Evolutionary conservation across 1,284 basidiomycete genomes (phyloP).

Genomic region (Butyriboletus appendiculatus): DNA sequence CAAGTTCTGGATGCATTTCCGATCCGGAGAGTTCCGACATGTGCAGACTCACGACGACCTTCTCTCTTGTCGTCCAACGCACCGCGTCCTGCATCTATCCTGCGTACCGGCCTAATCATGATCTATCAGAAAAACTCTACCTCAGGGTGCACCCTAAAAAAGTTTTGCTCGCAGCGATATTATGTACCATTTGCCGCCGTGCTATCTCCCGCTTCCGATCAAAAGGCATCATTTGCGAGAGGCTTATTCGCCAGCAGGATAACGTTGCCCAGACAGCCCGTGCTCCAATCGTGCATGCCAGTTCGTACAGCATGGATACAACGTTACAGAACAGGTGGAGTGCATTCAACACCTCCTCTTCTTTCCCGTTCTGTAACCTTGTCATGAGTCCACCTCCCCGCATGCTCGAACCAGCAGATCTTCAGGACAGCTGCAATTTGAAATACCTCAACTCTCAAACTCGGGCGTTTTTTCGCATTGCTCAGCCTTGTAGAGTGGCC

Average conservation of each 20-base stretch:
- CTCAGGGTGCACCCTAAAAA: constrained; percentile 36
- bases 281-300: constrained; percentile 11
- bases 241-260: constrained; percentile 17
- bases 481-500: background rate
- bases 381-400: constrained; percentile 9
- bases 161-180: constrained; percentile 30
- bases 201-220: constrained; percentile 33
- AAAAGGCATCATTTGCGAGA: constrained; percentile 16
- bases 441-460: constrained; percentile 27
- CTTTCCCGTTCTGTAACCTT: constrained; percentile 5
- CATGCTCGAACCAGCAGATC: constrained; percentile 15
- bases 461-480: background rate
- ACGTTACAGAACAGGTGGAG: constrained; percentile 27
- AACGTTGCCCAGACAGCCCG: constrained; percentile 22
- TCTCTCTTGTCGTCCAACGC: constrained; percentile 15
- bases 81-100: constrained; percentile 14
- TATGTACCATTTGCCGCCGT: constrained; percentile 30
- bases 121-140: constrained; percentile 15
- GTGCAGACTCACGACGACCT: background rate
- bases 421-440: constrained; percentile 21
- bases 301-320: constrained; percentile 27
- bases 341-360: constrained; percentile 7
- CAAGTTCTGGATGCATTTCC: background rate
- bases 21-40: constrained; percentile 29
- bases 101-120: constrained; percentile 9